Percentiles rank a stretch among this genome's conserved stretches.
phyloP scores from a whole-genome alignment of 2,329 filamentous ascomycete species.

The Pseudogymnoascus sp. region DNA sequence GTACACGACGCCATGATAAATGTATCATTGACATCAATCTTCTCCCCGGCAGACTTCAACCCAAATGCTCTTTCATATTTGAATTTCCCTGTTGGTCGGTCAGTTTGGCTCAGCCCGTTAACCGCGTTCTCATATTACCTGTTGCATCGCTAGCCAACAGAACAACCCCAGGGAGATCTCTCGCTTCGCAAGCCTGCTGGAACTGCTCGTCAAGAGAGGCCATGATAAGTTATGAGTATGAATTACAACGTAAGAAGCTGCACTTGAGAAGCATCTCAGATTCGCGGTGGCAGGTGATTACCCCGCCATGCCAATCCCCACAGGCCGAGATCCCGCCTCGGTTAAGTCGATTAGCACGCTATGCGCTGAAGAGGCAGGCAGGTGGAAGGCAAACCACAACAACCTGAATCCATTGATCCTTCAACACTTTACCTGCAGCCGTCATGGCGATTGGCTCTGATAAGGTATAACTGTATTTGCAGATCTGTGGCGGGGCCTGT shows the following conservation, averaged over 20 bases:
- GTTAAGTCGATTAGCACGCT: neutral
- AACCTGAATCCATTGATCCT: neutral
- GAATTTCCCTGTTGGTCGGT: constrained; percentile 26
- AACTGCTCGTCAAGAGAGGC: neutral
- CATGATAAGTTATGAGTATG: neutral
- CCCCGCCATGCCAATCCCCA: neutral
- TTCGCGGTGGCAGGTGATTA: neutral
- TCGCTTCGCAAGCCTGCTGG: neutral
- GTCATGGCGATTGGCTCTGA: neutral
- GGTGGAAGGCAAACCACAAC: neutral
- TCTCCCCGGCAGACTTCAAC: constrained; percentile 17
- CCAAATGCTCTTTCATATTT: constrained; percentile 31
- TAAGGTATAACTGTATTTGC: neutral
- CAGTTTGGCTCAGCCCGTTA: neutral
- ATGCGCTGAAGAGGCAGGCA: neutral
- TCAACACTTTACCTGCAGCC: neutral
- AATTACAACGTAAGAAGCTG: neutral
- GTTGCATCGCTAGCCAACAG: constrained; percentile 13
- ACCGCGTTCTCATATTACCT: constrained; percentile 12
- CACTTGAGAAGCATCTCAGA: neutral
- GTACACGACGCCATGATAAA: constrained; percentile 52
- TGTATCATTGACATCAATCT: constrained; percentile 49
- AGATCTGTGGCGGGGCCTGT: neutral
- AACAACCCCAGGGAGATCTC: neutral
- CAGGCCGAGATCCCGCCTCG: neutral